A percentile compares a stretch with the other conserved stretches of the same genome.
These are phyloP conservation scores for Filosporella fistucella DNA, from an alignment of 495 filamentous ascomycete genomes.

Conservation along the genomic window DNA sequence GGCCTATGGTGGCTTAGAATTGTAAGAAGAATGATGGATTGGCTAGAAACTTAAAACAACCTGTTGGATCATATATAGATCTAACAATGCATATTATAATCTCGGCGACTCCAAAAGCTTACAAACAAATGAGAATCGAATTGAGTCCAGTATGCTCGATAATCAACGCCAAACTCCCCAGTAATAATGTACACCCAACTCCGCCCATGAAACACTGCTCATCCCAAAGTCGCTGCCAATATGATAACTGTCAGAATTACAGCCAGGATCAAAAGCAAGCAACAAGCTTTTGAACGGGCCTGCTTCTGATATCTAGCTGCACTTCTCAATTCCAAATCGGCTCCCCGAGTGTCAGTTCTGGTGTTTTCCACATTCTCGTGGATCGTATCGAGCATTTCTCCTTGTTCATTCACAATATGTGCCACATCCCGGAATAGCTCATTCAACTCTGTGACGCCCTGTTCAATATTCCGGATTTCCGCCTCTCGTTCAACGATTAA, in stretches of 20 bases:
- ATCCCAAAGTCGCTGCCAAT: conserved; percentile 73
- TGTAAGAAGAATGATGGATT: too few species aligned
- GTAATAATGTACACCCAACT: too few species aligned
- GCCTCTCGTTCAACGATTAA: conserved; percentile 92
- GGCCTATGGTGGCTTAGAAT: too few species aligned
- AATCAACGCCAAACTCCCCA: too few species aligned
- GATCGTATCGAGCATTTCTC: conserved; percentile 84
- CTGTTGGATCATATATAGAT: too few species aligned
- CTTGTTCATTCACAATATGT: conserved; percentile 92
- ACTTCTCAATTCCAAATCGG: conserved; percentile 75
- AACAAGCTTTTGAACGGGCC: conserved; percentile 87
- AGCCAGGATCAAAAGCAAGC: conserved; percentile 83
- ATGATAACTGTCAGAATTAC: conserved; percentile 86
- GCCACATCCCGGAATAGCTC: conserved; percentile 96
- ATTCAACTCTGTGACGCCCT: conserved; percentile 90
- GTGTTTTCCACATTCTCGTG: conserved; percentile 80
- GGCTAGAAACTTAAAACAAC: too few species aligned
- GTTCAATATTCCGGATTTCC: conserved; percentile 96
- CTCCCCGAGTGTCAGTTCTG: conserved; percentile 72
- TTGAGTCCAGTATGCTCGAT: too few species aligned
- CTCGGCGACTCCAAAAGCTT: too few species aligned
- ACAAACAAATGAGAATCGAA: too few species aligned
- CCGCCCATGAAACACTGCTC: conserved; percentile 11
- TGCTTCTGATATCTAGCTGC: conserved; percentile 90
- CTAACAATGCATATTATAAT: too few species aligned